phyloP scores from a whole-genome alignment of 148 eudicot genomes.

The Rhododendron ferrugineum region DNA sequence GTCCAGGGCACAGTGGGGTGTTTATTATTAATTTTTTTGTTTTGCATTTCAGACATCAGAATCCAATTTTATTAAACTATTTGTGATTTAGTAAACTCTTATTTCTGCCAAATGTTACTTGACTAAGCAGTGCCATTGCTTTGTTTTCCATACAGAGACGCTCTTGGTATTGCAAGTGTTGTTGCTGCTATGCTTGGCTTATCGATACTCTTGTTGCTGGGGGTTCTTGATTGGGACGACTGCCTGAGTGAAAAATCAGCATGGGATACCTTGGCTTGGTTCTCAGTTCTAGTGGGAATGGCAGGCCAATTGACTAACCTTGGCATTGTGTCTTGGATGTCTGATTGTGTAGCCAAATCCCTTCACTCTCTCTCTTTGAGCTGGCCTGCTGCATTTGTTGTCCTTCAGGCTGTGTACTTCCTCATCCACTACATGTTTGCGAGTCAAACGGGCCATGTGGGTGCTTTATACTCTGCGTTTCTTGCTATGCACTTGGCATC shows the following conservation, averaged over 20 bases:
- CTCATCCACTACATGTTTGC: constrained; percentile 91
- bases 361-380: constrained; percentile 68
- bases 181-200: constrained; percentile 97
- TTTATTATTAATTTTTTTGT: background rate
- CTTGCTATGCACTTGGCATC: constrained; percentile 90
- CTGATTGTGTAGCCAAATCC: constrained; percentile 60
- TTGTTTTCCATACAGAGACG: constrained; percentile 43
- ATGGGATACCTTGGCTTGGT: constrained; percentile 99
- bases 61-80: background rate
- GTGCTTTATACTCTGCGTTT: constrained; percentile 89
- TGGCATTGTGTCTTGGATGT: constrained; percentile 89
- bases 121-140: background rate
- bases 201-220: constrained; percentile 69
- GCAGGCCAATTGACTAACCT: constrained; percentile 87
- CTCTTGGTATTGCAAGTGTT: constrained; percentile 85
- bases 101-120: background rate
- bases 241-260: constrained; percentile 93
- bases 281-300: constrained; percentile 95
- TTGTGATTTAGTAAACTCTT: background rate
- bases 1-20: background rate
- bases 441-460: constrained; percentile 95
- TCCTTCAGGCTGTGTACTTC: constrained; percentile 89
- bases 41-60: background rate
- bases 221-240: constrained; percentile 90
- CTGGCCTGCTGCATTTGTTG: constrained; percentile 90